A percentile compares a stretch with the other conserved stretches of the same genome.
These are phyloP conservation scores for Claviceps citrina DNA, from an alignment of 2,329 filamentous ascomycete species.

Conservation along the genomic window DNA sequence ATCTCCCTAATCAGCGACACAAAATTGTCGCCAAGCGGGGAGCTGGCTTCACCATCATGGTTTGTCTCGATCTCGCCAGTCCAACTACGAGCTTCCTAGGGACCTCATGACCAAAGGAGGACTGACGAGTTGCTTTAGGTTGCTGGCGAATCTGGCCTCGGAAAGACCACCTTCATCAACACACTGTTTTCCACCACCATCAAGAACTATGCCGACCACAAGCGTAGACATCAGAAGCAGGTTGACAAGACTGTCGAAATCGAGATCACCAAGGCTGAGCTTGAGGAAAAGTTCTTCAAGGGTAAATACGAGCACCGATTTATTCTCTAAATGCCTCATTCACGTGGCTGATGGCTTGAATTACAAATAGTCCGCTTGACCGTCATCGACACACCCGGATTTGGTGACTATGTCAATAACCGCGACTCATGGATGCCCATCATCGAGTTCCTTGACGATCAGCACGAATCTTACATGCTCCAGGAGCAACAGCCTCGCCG, in stretches of 20 bases:
- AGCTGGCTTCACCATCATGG: conserved; percentile 98
- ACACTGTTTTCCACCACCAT: conserved; percentile 99
- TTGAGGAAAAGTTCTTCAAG: conserved; percentile 99
- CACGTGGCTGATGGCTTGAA: not conserved
- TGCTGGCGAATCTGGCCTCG: conserved; percentile 92
- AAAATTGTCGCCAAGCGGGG: conserved; percentile 71
- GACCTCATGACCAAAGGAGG: not conserved
- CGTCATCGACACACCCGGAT: conserved; percentile 96
- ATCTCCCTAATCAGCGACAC: conserved; percentile 58
- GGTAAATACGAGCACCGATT: conserved; percentile 45
- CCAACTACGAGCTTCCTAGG: not conserved
- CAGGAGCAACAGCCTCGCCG: conserved; percentile 98
- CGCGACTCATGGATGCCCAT: conserved; percentile 99
- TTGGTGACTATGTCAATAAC: conserved; percentile 99
- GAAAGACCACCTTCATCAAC: conserved; percentile 99
- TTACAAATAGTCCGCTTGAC: conserved; percentile 81
- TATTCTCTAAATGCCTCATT: too few species aligned
- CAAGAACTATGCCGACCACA: conserved; percentile 99
- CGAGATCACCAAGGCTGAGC: conserved; percentile 97
- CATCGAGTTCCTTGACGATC: conserved; percentile 98
- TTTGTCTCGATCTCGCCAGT: conserved; percentile 22
- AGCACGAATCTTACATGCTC: conserved; percentile 99
- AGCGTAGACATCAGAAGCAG: conserved; percentile 97
- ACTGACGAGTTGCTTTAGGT: conserved; percentile 40
- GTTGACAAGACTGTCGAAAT: conserved; percentile 99